Base-by-base conservation (phyloP, 2,329 filamentous ascomycete genomes). In the Thielaviopsis ethacetica region DNA sequence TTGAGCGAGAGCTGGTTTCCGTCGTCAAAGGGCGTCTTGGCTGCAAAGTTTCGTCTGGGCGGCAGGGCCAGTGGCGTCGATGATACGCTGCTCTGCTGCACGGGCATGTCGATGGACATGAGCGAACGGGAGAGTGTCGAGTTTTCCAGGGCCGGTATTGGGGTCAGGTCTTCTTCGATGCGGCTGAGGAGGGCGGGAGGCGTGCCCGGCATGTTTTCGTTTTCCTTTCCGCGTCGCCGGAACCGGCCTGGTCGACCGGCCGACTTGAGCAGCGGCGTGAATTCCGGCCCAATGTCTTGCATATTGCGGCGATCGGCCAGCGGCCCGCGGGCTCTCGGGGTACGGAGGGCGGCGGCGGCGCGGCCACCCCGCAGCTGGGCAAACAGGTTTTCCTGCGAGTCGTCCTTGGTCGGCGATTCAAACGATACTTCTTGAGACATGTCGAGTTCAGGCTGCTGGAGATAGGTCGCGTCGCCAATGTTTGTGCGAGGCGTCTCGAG, bases 251-350 rank as follows among this genome's bases (percentile, higher is more conserved):
- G 91, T 76, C 74, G 77, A 67, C 80, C 85, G n/a, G 79, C 83
- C 24, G 75, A 89, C 71, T 95, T 95, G 68, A 98, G 81, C 65
- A 98, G 75, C 0, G 94, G 93, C 0, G 93, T 98, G 70, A 98
- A 98, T 67, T 98, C 94, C 65, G 83, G 84, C 58, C 80, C 81
- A 52, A 76, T 78, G 44, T 77, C 75, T 22, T 84, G 85, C 22
- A 89, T 75, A 66, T 89, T 93, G 66, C 81, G 81, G 64, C 83
- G 79, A 69, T 87, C 82, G 62, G 80, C 79, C 50, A 95, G 78
- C 21, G 85, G 82, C 19, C 83, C 81, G 83, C 34, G 91, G 91
- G 57, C 91, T 95, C 66, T 81, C 78, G 63, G 89, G 72, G 67
- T 72, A 84, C 65, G 78, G 72, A 62, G 56, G 3, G 54, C 47